A percentile compares a stretch with the other conserved stretches of the same genome.
Evolutionary conservation across 2,329 filamentous ascomycete genomes (phyloP).

Genomic region (Ceratocystis papillata): DNA sequence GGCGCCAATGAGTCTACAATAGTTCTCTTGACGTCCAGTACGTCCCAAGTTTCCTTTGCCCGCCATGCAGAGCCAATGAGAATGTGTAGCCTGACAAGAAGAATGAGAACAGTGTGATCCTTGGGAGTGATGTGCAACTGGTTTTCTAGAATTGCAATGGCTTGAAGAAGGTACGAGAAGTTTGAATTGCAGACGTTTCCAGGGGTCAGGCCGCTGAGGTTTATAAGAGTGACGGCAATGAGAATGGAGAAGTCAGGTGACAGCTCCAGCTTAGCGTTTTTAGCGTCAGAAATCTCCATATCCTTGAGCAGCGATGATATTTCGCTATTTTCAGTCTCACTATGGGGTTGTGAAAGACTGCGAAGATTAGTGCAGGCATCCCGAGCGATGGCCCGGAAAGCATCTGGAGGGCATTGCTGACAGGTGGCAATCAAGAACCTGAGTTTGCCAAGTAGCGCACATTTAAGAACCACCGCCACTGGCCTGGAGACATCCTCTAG

Average conservation of each 20-base stretch:
- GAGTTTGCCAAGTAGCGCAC: conserved; percentile 12
- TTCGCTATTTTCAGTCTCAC: conserved; percentile 24
- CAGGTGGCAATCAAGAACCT: conserved; percentile 38
- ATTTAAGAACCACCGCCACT: conserved; percentile 24
- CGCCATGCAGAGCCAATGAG: conserved; percentile 40
- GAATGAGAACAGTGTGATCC: conserved; percentile 39
- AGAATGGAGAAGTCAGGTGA: conserved; percentile 24
- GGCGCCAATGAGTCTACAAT: conserved; percentile 47
- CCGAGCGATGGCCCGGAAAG: conserved; percentile 33
- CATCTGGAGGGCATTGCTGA: conserved; percentile 33
- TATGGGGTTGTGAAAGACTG: conserved; percentile 15
- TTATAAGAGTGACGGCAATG: conserved; percentile 21
- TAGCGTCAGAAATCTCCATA: conserved; percentile 16
- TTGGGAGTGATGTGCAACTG: conserved; percentile 38
- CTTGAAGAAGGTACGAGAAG: conserved; percentile 36
- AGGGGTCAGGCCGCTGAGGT: conserved; percentile 14
- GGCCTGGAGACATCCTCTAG: conserved; percentile 31
- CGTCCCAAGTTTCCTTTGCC: conserved; percentile 40
- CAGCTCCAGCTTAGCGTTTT: conserved; percentile 21
- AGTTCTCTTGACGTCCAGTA: conserved; percentile 45
- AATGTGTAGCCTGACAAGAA: conserved; percentile 44
- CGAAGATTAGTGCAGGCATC: conserved; percentile 24
- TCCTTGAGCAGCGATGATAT: conserved; percentile 16
- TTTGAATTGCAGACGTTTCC: conserved; percentile 3
- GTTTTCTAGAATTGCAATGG: conserved; percentile 40